phyloP scores from a whole-genome alignment of 768 basidiomycete genomes.

The Lactarius vividus region DNA sequence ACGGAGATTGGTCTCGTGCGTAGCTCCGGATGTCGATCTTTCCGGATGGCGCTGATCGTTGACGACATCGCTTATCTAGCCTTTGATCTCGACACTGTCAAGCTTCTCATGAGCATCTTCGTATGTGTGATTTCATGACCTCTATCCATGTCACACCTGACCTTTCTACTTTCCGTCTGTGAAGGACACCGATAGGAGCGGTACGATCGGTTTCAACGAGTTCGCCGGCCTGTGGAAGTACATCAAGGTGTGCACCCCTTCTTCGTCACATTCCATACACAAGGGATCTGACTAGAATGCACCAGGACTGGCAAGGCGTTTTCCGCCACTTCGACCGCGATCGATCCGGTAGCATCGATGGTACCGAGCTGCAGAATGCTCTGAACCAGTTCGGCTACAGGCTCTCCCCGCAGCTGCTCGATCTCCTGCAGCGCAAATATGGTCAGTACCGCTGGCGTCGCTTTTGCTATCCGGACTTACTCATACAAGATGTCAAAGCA shows the following conservation, averaged over 20 bases:
- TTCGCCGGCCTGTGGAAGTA: slow-evolving; percentile 81
- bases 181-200: slow-evolving; percentile 68
- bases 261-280: not conserved
- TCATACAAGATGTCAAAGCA: slow-evolving; percentile 45
- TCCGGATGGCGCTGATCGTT: not conserved
- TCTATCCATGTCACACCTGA: not conserved
- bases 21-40: slow-evolving; percentile 19
- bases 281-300: not conserved
- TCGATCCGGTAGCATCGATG: slow-evolving; percentile 75
- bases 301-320: slow-evolving; percentile 77
- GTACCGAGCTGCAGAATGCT: slow-evolving; percentile 62
- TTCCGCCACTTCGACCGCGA: slow-evolving; percentile 86
- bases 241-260: slow-evolving; percentile 50
- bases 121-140: slow-evolving; percentile 41
- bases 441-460: slow-evolving; percentile 42
- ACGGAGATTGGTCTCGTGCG: slow-evolving; percentile 79
- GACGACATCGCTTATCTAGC: slow-evolving; percentile 39
- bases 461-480: not conserved
- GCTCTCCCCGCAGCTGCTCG: slow-evolving; percentile 62
- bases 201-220: slow-evolving; percentile 80
- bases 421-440: slow-evolving; percentile 75
- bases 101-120: slow-evolving; percentile 80
- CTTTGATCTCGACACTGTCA: slow-evolving; percentile 85
- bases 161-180: slow-evolving; percentile 2
- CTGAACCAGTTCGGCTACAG: slow-evolving; percentile 77